Evolutionary conservation across 176 grass and related monocot species (phyloP).

Genomic region (Metroxylon sagu): DNA sequence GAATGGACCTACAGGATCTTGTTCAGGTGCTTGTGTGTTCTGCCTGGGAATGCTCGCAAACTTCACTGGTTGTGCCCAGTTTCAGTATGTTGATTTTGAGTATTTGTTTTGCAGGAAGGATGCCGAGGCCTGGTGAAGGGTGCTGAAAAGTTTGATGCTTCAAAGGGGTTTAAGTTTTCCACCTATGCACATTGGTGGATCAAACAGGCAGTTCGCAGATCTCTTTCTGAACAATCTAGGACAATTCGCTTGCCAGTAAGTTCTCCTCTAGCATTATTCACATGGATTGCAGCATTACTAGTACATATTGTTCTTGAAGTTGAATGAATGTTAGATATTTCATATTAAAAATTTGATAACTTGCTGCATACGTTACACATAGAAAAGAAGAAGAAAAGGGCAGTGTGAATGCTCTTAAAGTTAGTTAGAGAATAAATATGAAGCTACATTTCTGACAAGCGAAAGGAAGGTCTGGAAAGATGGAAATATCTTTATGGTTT

Average conservation of each 20-base stretch:
- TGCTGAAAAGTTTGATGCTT: slow-evolving; percentile 82
- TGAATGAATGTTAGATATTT: too few relatives aligned
- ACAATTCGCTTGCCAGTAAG: slow-evolving; percentile 79
- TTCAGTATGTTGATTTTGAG: slow-evolving; percentile 13
- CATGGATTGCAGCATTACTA: not conserved
- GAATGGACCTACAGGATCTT: slow-evolving; percentile 61
- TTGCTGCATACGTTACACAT: too few relatives aligned
- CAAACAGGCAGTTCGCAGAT: slow-evolving; percentile 79
- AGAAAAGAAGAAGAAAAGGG: too few relatives aligned
- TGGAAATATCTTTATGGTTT: too few relatives aligned
- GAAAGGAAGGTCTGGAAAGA: too few relatives aligned
- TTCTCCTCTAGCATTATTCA: slow-evolving; percentile 3
- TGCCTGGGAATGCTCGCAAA: too few relatives aligned
- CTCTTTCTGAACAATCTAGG: slow-evolving; percentile 54
- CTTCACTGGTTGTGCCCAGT: not conserved
- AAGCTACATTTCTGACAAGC: too few relatives aligned
- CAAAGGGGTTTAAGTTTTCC: slow-evolving; percentile 90
- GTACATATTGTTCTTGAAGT: too few relatives aligned
- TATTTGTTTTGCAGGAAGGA: slow-evolving; percentile 46
- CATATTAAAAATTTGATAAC: too few relatives aligned
- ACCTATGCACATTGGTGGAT: slow-evolving; percentile 98
- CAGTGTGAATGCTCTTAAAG: too few relatives aligned
- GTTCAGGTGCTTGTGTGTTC: slow-evolving; percentile 53
- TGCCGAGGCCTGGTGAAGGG: slow-evolving; percentile 63
- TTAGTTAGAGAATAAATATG: too few relatives aligned